Conservation (phyloP, 495 filamentous ascomycete species). For the Letharia columbiana region DNA sequence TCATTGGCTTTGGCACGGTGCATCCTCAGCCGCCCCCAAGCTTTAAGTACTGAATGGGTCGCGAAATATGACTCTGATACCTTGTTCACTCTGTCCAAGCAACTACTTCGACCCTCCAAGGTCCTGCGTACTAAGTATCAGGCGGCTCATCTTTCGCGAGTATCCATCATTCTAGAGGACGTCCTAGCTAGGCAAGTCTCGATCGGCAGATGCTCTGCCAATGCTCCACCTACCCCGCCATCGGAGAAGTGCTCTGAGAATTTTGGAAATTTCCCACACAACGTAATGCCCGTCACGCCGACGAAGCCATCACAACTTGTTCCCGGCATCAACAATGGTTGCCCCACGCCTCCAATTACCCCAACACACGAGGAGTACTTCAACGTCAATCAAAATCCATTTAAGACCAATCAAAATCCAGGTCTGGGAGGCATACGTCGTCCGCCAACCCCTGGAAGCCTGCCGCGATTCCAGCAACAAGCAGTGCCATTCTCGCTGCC, state of each 20-base stretch:
- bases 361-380: conserved; percentile 64
- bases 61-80: conserved; percentile 70
- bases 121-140: conserved; percentile 86
- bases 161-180: conserved; percentile 70
- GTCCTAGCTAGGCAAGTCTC: conserved; percentile 81
- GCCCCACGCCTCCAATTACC: conserved; percentile 90
- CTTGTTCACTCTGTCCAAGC: conserved; percentile 72
- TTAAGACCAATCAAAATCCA: conserved; percentile 15
- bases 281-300: conserved; percentile 63
- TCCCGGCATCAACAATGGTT: conserved; percentile 63
- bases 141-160: conserved; percentile 67
- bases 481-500: conserved; percentile 12
- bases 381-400: conserved; percentile 24
- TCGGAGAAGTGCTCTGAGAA: conserved; percentile 50
- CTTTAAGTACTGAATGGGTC: conserved; percentile 69
- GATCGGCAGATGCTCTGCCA: conserved; percentile 47
- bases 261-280: conserved; percentile 40
- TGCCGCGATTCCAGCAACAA: conserved; percentile 15
- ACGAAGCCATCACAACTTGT: conserved; percentile 61
- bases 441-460: conserved; percentile 20
- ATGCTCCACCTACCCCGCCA: conserved; percentile 58
- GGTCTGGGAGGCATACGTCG: conserved; percentile 8
- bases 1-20: conserved; percentile 78
- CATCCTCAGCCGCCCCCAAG: conserved; percentile 72
- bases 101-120: conserved; percentile 76